Evolutionary conservation across 2,329 filamentous ascomycete genomes (phyloP).

Genomic region (Rasamsonia emersonii): DNA sequence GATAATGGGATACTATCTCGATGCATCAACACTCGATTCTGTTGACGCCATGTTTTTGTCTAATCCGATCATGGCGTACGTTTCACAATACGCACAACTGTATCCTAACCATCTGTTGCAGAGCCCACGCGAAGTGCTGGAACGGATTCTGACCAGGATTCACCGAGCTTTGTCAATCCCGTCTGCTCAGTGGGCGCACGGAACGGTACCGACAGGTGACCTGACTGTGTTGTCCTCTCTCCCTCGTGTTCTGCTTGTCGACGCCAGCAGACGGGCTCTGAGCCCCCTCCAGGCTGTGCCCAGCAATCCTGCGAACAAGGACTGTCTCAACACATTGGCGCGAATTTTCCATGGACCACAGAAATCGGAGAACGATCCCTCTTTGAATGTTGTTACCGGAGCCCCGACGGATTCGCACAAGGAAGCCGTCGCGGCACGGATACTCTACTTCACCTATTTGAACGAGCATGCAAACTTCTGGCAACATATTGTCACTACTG

Average conservation of each 20-base stretch:
- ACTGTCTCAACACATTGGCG: slow-evolving; percentile 47
- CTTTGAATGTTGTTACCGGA: slow-evolving; percentile 23
- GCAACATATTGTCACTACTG: slow-evolving; percentile 42
- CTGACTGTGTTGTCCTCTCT: slow-evolving; percentile 50
- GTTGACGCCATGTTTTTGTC: slow-evolving; percentile 47
- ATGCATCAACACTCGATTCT: slow-evolving; percentile 41
- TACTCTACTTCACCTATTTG: slow-evolving; percentile 48
- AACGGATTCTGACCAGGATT: slow-evolving; percentile 41
- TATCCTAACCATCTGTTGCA: slow-evolving; percentile 50
- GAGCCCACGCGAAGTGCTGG: slow-evolving; percentile 28
- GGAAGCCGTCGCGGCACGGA: slow-evolving; percentile 46
- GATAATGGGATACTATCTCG: slow-evolving; percentile 43
- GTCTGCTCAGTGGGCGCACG: slow-evolving; percentile 43
- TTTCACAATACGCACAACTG: slow-evolving; percentile 46
- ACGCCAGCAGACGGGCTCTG: slow-evolving; percentile 28
- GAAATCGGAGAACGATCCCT: slow-evolving; percentile 15
- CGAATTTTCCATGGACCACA: slow-evolving; percentile 48
- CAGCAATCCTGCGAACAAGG: slow-evolving; percentile 43
- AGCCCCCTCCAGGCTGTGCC: slow-evolving; percentile 44
- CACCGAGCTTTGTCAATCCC: slow-evolving; percentile 37
- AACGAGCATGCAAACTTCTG: slow-evolving; percentile 45
- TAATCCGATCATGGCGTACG: slow-evolving; percentile 48
- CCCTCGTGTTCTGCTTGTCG: slow-evolving; percentile 45
- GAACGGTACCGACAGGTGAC: slow-evolving; percentile 46
- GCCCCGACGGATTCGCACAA: slow-evolving; percentile 31